Evolutionary conservation across 2,329 filamentous ascomycete species (phyloP).

Genomic region (Colletotrichum chrysophilum): DNA sequence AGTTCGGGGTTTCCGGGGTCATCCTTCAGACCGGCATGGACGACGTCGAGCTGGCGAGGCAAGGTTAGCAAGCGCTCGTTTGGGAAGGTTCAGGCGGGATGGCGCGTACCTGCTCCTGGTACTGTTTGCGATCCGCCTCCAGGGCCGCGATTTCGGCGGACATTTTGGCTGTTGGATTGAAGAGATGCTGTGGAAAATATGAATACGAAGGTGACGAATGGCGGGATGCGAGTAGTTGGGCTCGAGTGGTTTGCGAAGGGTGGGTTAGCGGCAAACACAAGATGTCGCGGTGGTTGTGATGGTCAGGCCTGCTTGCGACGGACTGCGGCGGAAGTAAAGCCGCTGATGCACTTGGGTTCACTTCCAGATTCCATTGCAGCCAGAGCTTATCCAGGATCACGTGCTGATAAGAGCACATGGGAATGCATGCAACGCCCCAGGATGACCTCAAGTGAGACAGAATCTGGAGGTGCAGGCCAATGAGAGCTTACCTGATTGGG

Average conservation of each 20-base stretch:
- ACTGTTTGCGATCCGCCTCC: conserved; percentile 58
- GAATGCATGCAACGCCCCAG: not conserved
- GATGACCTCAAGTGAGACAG: not conserved
- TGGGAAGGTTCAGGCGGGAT: not conserved
- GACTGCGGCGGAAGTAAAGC: not conserved
- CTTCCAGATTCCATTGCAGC: not conserved
- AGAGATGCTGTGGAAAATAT: not conserved
- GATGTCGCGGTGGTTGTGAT: not conserved
- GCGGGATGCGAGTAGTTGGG: not conserved
- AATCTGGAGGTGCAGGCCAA: not conserved
- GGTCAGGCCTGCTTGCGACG: not conserved
- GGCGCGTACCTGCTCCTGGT: conserved; percentile 59
- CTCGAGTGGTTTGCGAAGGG: not conserved
- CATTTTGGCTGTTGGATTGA: conserved; percentile 5
- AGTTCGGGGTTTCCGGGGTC: conserved; percentile 83
- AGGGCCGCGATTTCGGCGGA: conserved; percentile 43
- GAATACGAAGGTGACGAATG: not conserved
- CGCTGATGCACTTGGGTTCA: not conserved
- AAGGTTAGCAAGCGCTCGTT: conserved; percentile 21
- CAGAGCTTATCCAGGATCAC: conserved; percentile 8
- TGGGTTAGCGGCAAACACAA: not conserved
- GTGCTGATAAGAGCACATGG: not conserved
- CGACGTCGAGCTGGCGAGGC: conserved; percentile 71
- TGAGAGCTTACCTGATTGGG: not conserved
- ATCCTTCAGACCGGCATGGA: conserved; percentile 76